phyloP scores from a whole-genome alignment of 1,284 basidiomycete species.

The Pisolithus thermaeus region DNA sequence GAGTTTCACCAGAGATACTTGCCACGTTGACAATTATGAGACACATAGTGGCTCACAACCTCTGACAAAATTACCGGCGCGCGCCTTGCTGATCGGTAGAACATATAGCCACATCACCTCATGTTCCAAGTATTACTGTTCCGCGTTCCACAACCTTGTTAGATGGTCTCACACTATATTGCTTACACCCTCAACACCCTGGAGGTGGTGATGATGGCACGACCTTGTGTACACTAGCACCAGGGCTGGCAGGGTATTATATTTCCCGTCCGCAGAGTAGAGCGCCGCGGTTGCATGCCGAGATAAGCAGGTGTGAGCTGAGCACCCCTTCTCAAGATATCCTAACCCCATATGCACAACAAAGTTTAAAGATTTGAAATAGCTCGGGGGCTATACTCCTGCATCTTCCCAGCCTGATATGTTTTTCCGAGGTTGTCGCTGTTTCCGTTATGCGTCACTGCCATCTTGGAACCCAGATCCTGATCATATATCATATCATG shows the following conservation, averaged over 20 bases:
- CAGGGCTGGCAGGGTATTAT: too few relatives aligned
- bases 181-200: not conserved
- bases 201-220: too few relatives aligned
- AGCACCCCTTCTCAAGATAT: not conserved
- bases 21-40: slow-evolving; percentile 60
- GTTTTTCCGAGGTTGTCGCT: not conserved
- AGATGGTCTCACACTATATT: not conserved
- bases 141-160: not conserved
- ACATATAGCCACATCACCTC: not conserved
- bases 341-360: not conserved
- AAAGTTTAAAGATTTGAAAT: slow-evolving; percentile 2
- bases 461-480: slow-evolving; percentile 5
- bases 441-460: not conserved
- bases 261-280: not conserved
- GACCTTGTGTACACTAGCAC: too few relatives aligned
- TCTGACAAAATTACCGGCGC: slow-evolving; percentile 27
- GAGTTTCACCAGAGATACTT: slow-evolving; percentile 43
- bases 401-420: not conserved
- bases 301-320: not conserved
- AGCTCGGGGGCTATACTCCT: not conserved
- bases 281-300: not conserved
- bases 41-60: slow-evolving; percentile 49
- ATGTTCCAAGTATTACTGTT: slow-evolving; percentile 8
- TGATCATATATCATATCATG: slow-evolving; percentile 1
- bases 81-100: not conserved